phyloP scores from a whole-genome alignment of 495 filamentous ascomycete genomes.

The Extremus antarcticus region DNA sequence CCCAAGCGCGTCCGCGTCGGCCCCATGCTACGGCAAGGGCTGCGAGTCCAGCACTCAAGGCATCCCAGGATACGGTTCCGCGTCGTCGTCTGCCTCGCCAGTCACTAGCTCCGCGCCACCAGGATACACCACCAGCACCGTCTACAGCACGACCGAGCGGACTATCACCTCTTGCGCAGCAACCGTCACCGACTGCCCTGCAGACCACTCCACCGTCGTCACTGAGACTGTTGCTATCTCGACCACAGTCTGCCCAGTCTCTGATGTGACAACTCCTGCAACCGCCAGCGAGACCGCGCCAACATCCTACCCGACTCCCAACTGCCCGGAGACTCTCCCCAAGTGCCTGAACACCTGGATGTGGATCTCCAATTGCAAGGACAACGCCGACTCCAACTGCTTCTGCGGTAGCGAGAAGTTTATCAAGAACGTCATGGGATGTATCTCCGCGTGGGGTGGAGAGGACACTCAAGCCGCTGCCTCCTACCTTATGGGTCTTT shows the following conservation, averaged over 20 bases:
- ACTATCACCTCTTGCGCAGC: conserved; percentile 27
- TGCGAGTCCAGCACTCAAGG: conserved; percentile 1
- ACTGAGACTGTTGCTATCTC: conserved; percentile 9
- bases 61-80: conserved; percentile 13
- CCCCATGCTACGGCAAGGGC: background rate
- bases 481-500: conserved; percentile 84
- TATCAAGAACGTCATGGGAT: conserved; percentile 69
- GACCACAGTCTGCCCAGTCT: background rate
- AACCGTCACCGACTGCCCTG: conserved; percentile 27
- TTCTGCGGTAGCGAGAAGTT: conserved; percentile 74
- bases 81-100: conserved; percentile 13
- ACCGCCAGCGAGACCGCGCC: conserved; percentile 1
- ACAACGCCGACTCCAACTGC: conserved; percentile 74
- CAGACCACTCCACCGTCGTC: conserved; percentile 16
- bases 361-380: conserved; percentile 58
- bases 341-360: conserved; percentile 93
- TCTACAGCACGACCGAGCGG: conserved; percentile 26
- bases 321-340: conserved; percentile 66
- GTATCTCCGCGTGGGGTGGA: conserved; percentile 66
- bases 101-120: conserved; percentile 2
- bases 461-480: conserved; percentile 59
- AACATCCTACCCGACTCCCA: conserved; percentile 15
- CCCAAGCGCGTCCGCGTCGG: background rate
- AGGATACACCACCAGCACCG: conserved; percentile 26
- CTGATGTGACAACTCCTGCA: conserved; percentile 11